Percentiles rank a stretch among this genome's conserved stretches.
Conservation (phyloP, 306 rosid species). For the Begonia masoniana region DNA sequence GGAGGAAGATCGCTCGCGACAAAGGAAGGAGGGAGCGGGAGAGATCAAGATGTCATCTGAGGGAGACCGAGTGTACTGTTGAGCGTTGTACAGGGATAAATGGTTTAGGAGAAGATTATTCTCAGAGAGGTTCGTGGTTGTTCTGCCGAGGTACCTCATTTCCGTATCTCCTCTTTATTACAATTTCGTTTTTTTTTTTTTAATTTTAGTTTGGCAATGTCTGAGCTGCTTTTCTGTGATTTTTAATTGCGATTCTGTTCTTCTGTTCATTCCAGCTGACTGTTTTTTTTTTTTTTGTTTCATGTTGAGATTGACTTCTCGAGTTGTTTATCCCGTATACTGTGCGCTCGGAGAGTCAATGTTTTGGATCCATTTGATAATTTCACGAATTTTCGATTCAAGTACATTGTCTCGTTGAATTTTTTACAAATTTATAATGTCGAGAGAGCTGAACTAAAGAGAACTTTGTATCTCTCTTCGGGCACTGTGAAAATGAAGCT, state of each 20-base stretch:
- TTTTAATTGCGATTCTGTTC: neutral
- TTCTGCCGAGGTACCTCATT: slow-evolving; percentile 38
- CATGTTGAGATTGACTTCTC: neutral
- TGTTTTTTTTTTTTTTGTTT: neutral
- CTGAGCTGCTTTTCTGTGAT: neutral
- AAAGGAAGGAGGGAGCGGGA: neutral
- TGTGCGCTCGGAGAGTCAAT: neutral
- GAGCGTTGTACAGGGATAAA: slow-evolving; percentile 8
- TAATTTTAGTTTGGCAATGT: neutral
- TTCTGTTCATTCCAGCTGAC: neutral
- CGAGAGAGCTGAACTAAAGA: neutral
- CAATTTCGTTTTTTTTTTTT: neutral
- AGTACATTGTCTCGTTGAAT: too few relatives aligned
- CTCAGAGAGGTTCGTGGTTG: slow-evolving; percentile 51
- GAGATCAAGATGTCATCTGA: neutral
- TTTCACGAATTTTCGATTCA: too few relatives aligned
- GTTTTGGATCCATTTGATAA: neutral
- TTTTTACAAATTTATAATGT: too few relatives aligned
- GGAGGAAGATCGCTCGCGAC: neutral
- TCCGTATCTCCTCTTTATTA: neutral
- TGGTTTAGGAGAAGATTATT: slow-evolving; percentile 41
- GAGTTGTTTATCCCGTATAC: neutral
- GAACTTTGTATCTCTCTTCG: neutral
- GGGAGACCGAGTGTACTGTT: neutral
- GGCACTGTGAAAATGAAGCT: neutral